phyloP scores from a whole-genome alignment of 2,329 filamentous ascomycete species.

The Claviceps spartinae region DNA sequence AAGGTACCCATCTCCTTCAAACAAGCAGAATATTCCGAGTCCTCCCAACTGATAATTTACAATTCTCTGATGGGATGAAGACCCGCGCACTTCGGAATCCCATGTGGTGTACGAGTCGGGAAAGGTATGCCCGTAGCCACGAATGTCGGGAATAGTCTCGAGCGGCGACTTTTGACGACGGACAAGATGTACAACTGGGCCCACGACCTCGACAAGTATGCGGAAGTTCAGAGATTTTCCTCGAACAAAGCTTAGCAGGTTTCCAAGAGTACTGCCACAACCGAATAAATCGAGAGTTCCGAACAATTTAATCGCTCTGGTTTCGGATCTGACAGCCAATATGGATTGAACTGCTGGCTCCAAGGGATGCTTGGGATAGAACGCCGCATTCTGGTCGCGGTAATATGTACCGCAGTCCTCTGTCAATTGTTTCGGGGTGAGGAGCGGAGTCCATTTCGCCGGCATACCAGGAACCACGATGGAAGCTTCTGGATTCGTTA shows the following conservation, averaged over 20 bases:
- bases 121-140: slow-evolving; percentile 53
- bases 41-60: slow-evolving; percentile 3
- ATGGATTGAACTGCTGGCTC: slow-evolving; percentile 34
- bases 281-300: slow-evolving; percentile 34
- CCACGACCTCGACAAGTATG: slow-evolving; percentile 39
- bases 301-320: no score
- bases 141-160: slow-evolving; percentile 39
- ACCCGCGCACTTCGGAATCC: slow-evolving; percentile 38
- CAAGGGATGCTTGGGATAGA: slow-evolving; percentile 33
- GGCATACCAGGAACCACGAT: slow-evolving; percentile 19
- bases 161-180: slow-evolving; percentile 46
- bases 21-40: slow-evolving; percentile 15
- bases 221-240: slow-evolving; percentile 34
- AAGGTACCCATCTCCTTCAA: slow-evolving; percentile 18
- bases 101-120: slow-evolving; percentile 53
- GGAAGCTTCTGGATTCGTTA: background rate
- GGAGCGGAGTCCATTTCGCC: slow-evolving; percentile 33
- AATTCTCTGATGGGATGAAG: slow-evolving; percentile 44
- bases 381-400: slow-evolving; percentile 40
- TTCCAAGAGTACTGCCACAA: slow-evolving; percentile 45
- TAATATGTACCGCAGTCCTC: slow-evolving; percentile 37
- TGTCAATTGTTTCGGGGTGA: slow-evolving; percentile 17
- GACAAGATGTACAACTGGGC: slow-evolving; percentile 43
- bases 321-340: slow-evolving; percentile 10
- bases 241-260: slow-evolving; percentile 39